Base-by-base conservation (phyloP, 2,329 filamentous ascomycete species). In the Neofusicoccum sp. region DNA sequence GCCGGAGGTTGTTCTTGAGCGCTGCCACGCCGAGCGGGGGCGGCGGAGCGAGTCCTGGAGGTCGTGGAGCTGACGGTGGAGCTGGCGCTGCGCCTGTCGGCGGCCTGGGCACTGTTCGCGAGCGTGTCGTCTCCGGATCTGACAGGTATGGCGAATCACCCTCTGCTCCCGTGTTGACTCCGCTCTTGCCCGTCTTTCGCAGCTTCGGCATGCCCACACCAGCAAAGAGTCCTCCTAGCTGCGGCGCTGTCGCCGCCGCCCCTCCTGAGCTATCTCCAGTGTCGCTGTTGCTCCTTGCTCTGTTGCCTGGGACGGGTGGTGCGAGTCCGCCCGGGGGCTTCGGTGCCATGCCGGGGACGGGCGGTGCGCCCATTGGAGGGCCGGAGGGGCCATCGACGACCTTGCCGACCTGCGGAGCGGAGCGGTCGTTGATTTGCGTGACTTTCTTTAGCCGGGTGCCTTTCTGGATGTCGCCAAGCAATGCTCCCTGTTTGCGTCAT, bases 181-280 rank as follows among this genome's bases (percentile, higher is more conserved):
- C 59, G 49, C 49, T 31, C 49, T 90, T 93, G 60, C 91, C 89
- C 3, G 88, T 84, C 79, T 96, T 97, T 74, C 90, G 90, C 70
- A 99, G 74, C 78, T 97, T 98, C 2, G 95, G 95, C 85, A 98
- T 98, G 38, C 93, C 95, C 24, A 60, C 57, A 36, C 91, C 93
- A 1, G 90, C 91, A 71, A 99, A 96, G 28, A 99, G 75, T 1
- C 95, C 95, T 31, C 81, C 93, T 9, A 98, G 76, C 72, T 97
- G 93, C 9, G 92, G 91, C 49, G 90, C 65, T 20, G 40, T 60
- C 1, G 51, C 30, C 14, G 58, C 66, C 41, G 66, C 66, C 14
- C 71, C 71, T 64, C 67, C 63, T 61, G 64, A 62, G 30, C 58
- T 64, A 7, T 67, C 67, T 26, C 49, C 59, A n/a, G 36, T 51